phyloP scores from a whole-genome alignment of 805 yeast species.

The Pichia occidentalis region DNA sequence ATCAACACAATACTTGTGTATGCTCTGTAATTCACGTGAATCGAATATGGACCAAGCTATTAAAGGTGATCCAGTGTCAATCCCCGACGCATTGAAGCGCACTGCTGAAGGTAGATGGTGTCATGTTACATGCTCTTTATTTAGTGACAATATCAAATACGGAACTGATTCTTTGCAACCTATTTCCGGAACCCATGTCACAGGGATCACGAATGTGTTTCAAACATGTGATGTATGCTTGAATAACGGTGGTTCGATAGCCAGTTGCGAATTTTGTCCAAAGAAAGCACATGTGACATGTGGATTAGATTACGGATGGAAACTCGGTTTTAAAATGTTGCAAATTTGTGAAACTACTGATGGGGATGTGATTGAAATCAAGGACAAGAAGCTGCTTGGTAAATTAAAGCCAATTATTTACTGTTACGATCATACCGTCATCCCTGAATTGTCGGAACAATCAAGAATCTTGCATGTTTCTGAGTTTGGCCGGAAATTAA shows the following conservation, averaged over 20 bases:
- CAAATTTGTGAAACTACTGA: conserved; percentile 15
- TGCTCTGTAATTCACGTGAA: conserved; percentile 55
- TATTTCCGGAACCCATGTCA: conserved; percentile 32
- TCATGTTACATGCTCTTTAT: conserved; percentile 66
- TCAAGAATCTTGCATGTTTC: conserved; percentile 27
- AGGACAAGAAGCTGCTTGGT: conserved; percentile 29
- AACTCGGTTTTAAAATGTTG: conserved; percentile 47
- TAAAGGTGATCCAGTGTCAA: conserved; percentile 34
- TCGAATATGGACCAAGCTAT: conserved; percentile 40
- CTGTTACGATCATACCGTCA: conserved; percentile 35
- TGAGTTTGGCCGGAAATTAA: conserved; percentile 26
- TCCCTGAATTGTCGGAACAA: conserved; percentile 3
- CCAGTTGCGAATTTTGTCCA: conserved; percentile 41
- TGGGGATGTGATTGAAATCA: conserved; percentile 17
- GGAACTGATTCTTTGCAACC: conserved; percentile 43
- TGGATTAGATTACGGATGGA: conserved; percentile 43
- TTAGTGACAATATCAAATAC: conserved; percentile 39
- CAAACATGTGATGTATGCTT: conserved; percentile 41
- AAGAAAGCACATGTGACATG: conserved; percentile 47
- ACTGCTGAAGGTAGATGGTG: conserved; percentile 68
- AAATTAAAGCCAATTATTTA: conserved; percentile 37
- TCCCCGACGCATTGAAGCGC: conserved; percentile 65
- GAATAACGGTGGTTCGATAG: conserved; percentile 43
- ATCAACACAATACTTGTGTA: conserved; percentile 54
- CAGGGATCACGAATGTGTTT: conserved; percentile 28